Conservation (phyloP, 1,139 yeast species). For the Debaryomyces udenii region DNA sequence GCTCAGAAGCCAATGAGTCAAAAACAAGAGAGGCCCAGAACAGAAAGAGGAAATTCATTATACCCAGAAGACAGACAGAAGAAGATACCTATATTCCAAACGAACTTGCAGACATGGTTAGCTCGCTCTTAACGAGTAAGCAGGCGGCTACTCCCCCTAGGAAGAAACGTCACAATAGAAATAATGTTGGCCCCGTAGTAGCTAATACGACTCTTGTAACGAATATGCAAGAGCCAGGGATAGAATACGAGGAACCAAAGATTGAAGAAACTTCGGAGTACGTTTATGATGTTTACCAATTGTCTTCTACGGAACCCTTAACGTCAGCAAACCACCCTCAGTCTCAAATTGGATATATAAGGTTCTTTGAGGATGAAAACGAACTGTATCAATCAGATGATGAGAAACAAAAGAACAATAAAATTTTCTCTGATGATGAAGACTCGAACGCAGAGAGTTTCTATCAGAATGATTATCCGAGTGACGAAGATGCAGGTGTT, state of each 20-base stretch:
- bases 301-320: conserved; percentile 36
- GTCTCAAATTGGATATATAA: conserved; percentile 64
- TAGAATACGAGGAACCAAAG: neutral
- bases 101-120: conserved; percentile 70
- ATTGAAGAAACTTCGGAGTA: conserved; percentile 51
- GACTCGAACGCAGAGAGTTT: conserved; percentile 77
- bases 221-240: neutral
- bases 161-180: conserved; percentile 12
- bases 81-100: conserved; percentile 54
- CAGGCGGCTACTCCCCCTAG: conserved; percentile 7
- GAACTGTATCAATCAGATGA: conserved; percentile 52
- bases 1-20: neutral
- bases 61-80: conserved; percentile 36
- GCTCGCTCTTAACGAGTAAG: conserved; percentile 46
- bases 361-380: conserved; percentile 68
- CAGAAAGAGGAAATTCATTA: conserved; percentile 33
- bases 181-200: conserved; percentile 12
- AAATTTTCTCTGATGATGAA: conserved; percentile 40
- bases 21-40: conserved; percentile 12
- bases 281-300: conserved; percentile 82
- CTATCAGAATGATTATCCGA: conserved; percentile 93
- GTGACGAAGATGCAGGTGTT: conserved; percentile 73
- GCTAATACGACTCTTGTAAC: conserved; percentile 17
- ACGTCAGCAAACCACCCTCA: conserved; percentile 57
- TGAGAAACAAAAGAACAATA: conserved; percentile 45